Base-by-base conservation (phyloP, 768 basidiomycete genomes). In the Podaxis rugospora region DNA sequence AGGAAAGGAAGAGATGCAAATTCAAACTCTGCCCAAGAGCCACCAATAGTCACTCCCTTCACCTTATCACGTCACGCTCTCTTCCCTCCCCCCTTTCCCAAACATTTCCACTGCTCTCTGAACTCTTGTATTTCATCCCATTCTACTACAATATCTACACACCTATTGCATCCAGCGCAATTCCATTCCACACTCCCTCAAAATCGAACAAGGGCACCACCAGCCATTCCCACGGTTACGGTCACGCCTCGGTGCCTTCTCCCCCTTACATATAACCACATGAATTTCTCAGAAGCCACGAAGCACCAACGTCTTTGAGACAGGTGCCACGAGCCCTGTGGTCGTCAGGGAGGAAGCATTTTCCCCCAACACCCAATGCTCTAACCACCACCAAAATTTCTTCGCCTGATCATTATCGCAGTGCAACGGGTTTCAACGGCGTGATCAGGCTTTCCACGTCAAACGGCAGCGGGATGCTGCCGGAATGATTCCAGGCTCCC, bases 401-500 rank as follows among this genome's bases (percentile, higher is more conserved):
- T 9, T 32, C 32, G 9, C 32, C 14, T 56, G 25, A n/a, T 57
- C 55, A 36, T 66, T 49, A 63, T 49, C 75, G 70, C 60, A 66
- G 57, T 27, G 78, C 80, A 9, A 74, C 82, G 36, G 81, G 82
- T 68, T 78, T 74, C 25, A 81, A 75, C 52, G 76, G 74, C 40
- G 77, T 70, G 57, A 87, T 66, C 59, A 87, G 58, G 39, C 68
- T 72, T 57, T 78, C 79, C 60, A 84, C 76, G 63, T 85, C 78
- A 60, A 86, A 68, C 23, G 64, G 71, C 42, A 80, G 61, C 14
- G 62, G 32, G 44, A 84, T 77, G 61, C 76, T 75, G 51, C 77
- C 72, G 27, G 81, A 79, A 65, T 86, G 81, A 66, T 85, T 82
- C 85, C 86, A 86, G 16, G 86, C 84, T 0, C 84, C 84, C 16